These are phyloP conservation scores for Sarcocystis neurona DNA, from an alignment of 169 alveolate species.

Conservation along the genomic window DNA sequence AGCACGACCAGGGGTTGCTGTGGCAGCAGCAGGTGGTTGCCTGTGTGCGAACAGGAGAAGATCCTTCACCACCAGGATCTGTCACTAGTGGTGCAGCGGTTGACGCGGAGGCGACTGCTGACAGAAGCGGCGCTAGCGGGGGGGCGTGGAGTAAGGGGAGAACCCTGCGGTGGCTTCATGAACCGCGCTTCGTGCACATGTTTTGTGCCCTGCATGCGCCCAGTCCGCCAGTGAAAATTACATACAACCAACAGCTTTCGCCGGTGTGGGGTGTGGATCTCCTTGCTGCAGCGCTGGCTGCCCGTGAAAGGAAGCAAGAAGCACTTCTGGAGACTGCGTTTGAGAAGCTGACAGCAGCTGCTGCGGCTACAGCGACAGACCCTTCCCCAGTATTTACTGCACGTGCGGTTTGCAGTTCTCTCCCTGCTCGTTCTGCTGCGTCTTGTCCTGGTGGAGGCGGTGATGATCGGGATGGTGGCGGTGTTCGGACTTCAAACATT, in stretches of 20 bases:
- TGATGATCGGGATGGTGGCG: too few species aligned
- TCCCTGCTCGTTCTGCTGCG: neutral
- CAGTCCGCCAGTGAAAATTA: conserved; percentile 23
- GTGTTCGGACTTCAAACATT: too few species aligned
- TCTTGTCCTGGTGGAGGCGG: too few species aligned
- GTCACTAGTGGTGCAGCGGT: too few species aligned
- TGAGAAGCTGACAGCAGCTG: neutral
- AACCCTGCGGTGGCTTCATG: neutral
- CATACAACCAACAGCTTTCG: conserved; percentile 14
- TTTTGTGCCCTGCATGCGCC: conserved; percentile 36
- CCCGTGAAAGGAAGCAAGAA: neutral
- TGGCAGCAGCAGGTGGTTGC: neutral
- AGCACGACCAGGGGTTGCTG: neutral
- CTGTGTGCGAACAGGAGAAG: too few species aligned
- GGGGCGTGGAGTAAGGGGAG: neutral
- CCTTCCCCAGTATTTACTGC: neutral
- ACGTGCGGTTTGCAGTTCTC: neutral
- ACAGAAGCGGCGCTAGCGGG: neutral
- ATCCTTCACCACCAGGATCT: too few species aligned
- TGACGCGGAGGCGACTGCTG: neutral
- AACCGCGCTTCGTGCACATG: conserved; percentile 31
- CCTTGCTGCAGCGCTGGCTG: conserved; percentile 23
- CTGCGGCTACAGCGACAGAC: neutral
- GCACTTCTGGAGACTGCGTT: neutral
- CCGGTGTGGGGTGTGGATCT: conserved; percentile 48